Base-by-base conservation (phyloP, 306 rosid genomes). In the Trifolium repens region DNA sequence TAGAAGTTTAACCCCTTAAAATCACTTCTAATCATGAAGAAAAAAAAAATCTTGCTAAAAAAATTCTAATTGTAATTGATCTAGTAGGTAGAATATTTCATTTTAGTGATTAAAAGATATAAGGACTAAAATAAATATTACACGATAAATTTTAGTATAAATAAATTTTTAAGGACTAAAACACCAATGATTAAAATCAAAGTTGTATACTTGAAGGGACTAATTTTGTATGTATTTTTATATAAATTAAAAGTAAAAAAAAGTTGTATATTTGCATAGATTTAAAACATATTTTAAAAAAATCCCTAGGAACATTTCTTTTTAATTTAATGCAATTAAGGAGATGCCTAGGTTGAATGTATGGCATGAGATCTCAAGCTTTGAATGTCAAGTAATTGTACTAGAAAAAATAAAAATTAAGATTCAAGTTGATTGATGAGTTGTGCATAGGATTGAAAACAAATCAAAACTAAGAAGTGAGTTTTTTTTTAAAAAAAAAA, bases 281-380 rank as follows among this genome's bases (percentile, higher is more conserved):
- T 7, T 1, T 39, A 39, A 39, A 39, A 39, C 0, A 39, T 39
- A 39, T 39, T 39, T 39, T 1, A 7, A 32, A 32, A 32, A 32
- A 32, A 30, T 30, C 34, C 34, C 34, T 30, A 3, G 3, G 34
- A 37, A 55, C 3, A 22, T 3, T 9, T 3, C 0, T 19, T 22
- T 55, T 22, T n/a, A n/a, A n/a, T n/a, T 10, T 9, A 0, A 57
- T 57, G 14, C 10, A 57, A 57, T 11, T 57, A 57, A 17, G 53
- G 39, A 54, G 9, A 43, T 9, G 47, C 8, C 9, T 34, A 7
- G 2, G 53, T 50, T 75, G 80, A 42, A 42, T 42, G 30, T 24
- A 39, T 53, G 43, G 54, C 15, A 30, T 26, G 16, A 67, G 69
- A 77, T 55, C 69, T 74, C 14, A 74, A 44, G 30, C 14, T 67